These are phyloP conservation scores for Acorus calamus DNA, from an alignment of 106 monocot genomes.

Conservation along the genomic window DNA sequence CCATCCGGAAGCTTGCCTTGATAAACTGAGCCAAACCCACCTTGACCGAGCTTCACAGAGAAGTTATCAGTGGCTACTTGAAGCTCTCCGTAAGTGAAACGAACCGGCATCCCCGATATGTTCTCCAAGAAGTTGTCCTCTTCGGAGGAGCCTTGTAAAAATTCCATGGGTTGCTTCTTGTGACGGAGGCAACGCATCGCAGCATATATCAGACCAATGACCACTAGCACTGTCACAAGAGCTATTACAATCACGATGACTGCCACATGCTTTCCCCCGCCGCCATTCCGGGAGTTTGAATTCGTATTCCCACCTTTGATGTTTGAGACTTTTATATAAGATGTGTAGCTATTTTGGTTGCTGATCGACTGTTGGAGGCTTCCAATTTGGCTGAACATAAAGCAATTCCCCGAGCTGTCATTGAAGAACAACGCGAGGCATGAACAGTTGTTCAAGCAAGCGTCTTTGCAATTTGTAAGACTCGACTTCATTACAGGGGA, in stretches of 20 bases:
- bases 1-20: conserved; percentile 52
- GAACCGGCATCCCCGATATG: conserved; percentile 52
- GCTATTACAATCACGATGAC: conserved; percentile 27
- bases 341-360: conserved; percentile 1
- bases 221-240: conserved; percentile 25
- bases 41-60: conserved; percentile 53
- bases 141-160: conserved; percentile 16
- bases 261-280: conserved; percentile 9
- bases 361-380: conserved; percentile 30
- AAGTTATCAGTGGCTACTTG: conserved; percentile 58
- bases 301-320: not conserved
- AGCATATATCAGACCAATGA: conserved; percentile 27
- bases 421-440: conserved; percentile 57
- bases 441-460: conserved; percentile 58
- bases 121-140: conserved; percentile 51
- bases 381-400: conserved; percentile 53
- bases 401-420: conserved; percentile 29
- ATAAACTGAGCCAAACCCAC: conserved; percentile 80
- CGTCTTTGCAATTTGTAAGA: conserved; percentile 28
- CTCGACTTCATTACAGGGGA: conserved; percentile 18
- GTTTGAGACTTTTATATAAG: conserved; percentile 42
- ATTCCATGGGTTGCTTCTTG: conserved; percentile 11
- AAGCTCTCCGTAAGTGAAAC: conserved; percentile 54
- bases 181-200: conserved; percentile 12
- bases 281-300: not conserved